Percentiles rank a stretch among this genome's conserved stretches.
Conservation (phyloP, 176 grass and related monocot species). For the Hordeum vulgare region DNA sequence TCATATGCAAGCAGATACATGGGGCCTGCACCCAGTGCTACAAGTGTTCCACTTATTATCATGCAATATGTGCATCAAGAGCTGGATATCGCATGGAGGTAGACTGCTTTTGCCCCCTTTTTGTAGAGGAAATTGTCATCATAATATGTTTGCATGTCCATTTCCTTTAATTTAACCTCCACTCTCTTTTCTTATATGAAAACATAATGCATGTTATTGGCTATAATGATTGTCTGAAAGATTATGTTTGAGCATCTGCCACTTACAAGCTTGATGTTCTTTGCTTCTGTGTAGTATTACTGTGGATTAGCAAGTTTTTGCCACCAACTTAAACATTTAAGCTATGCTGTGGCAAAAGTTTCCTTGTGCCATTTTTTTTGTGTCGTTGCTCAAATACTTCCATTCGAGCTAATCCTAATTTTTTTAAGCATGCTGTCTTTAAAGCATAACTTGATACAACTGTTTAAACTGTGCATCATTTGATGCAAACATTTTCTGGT, state of each 20-base stretch:
- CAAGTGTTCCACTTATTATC: constrained; percentile 82
- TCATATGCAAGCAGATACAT: constrained; percentile 88
- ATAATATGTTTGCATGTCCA: neutral
- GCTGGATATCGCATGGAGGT: constrained; percentile 98
- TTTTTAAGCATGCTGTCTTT: neutral
- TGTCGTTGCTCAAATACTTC: neutral
- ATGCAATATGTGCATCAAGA: constrained; percentile 90
- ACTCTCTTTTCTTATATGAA: neutral
- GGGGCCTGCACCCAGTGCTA: constrained; percentile 89
- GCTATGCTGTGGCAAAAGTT: neutral
- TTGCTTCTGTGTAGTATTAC: neutral
- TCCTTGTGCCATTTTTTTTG: neutral
- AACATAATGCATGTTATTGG: neutral
- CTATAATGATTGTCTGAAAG: neutral
- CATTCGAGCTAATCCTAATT: neutral
- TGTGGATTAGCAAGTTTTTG: neutral
- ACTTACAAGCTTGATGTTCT: neutral
- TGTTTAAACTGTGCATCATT: neutral
- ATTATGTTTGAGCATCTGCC: neutral
- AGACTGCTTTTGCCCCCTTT: neutral
- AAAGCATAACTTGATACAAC: constrained; percentile 3
- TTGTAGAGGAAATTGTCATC: neutral
- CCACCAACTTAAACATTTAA: neutral
- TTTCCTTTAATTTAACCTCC: neutral
- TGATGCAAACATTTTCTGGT: neutral